Base-by-base conservation (phyloP, 306 rosid species). In the Lagenaria siceraria region DNA sequence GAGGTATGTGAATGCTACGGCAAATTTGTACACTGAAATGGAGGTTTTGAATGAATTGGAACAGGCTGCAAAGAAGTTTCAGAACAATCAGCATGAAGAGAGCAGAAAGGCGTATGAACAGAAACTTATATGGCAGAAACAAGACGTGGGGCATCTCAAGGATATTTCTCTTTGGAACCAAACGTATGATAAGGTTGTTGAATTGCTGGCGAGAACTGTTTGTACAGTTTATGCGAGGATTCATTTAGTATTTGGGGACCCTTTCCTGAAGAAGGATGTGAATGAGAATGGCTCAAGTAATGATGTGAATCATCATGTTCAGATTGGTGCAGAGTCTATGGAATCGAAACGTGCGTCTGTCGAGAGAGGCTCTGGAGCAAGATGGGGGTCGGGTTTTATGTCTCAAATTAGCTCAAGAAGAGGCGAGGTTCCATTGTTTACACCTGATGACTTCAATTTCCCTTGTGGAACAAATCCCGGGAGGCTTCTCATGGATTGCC, bases 381-480 rank as follows among this genome's bases (percentile, higher is more conserved):
- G 82, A 81, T 83, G 72, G 56, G 82, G 78, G 68, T 59, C 80
- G 69, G 76, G 74, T 80, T 77, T 84, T 25, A 86, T 82, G 82
- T 83, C 84, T 81, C 88, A 71, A 46, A 52, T 77, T 27, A 87
- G 87, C 78, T 76, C 84, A 18, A 81, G 88, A 65, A 88, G 84
- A 79, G 84, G 85, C 19, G 97, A 89, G 63, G 70, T 92, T 54
- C 88, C 86, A 7, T 78, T 85, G 78, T 86, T 90, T 79, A 85
- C 79, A 38, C 78, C 90, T 1, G 97, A 95, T 52, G 97, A 88
- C 82, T 82, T 95, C 61, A 91, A 80, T 74, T 87, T 90, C 79
- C 97, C 93, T 1, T 95, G 99, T 71, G 97, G 90, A 76, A 78
- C 93, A 66, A 90, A 90, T 82, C 97, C 99, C 0, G 97, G 99